Percentiles rank a stretch among this genome's conserved stretches.
phyloP scores from a whole-genome alignment of 1,284 basidiomycete species.

The Erythrobasidium hasegawianum region DNA sequence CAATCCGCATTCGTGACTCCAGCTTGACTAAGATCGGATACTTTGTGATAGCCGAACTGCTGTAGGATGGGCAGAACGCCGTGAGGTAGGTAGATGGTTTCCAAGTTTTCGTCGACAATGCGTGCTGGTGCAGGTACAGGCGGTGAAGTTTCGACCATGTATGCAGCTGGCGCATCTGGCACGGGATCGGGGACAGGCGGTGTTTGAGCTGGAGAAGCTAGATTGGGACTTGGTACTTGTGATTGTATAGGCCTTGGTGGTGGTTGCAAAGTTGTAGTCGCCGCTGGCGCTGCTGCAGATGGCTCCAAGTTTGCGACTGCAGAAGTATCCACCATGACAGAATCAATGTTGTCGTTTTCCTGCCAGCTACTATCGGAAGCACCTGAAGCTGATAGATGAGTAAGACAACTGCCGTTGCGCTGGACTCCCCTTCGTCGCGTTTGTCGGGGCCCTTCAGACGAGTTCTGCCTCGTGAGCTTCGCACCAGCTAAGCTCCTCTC shows the following conservation, averaged over 20 bases:
- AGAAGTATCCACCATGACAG: too few relatives aligned
- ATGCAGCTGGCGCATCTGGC: constrained; percentile 2
- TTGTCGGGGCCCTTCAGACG: too few relatives aligned
- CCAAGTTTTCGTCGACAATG: neutral
- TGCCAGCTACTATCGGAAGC: too few relatives aligned
- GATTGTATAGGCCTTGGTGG: too few relatives aligned
- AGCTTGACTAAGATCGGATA: constrained; percentile 5
- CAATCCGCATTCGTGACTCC: constrained; percentile 20
- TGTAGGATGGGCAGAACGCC: neutral
- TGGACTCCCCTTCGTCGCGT: too few relatives aligned
- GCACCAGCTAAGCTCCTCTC: constrained; percentile 22
- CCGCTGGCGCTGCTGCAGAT: too few relatives aligned
- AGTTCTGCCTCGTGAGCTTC: neutral
- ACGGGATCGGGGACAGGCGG: neutral
- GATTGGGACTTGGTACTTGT: neutral
- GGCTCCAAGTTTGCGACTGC: too few relatives aligned
- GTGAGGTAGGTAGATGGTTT: neutral
- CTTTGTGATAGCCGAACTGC: constrained; percentile 15
- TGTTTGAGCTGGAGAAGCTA: neutral
- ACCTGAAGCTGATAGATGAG: too few relatives aligned
- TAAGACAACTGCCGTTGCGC: too few relatives aligned
- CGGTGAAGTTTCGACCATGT: neutral
- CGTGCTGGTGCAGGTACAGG: neutral
- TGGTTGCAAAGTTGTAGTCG: too few relatives aligned
- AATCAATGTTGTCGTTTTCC: too few relatives aligned